Base-by-base conservation (phyloP, 345 rosid species). In the Noccaea caerulescens region DNA sequence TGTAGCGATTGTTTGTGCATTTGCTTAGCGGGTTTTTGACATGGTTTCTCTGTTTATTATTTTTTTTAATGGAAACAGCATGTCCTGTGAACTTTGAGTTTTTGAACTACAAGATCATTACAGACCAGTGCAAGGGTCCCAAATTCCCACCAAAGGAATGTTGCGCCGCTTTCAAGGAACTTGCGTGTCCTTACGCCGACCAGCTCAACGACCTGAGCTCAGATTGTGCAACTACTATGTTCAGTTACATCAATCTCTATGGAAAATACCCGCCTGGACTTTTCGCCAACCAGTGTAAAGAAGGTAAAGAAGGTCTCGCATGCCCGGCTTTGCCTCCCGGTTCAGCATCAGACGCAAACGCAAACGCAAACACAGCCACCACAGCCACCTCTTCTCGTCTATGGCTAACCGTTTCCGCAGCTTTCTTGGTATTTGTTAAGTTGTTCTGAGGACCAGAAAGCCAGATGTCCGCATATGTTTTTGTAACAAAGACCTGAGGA, bases 11-110 rank as follows among this genome's bases (percentile, higher is more conserved):
- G 34, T 55, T 43, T 51, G 32, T 0, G 43, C 8, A 6, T 47
- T 10, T 41, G 42, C 14, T 37, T 38, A 3, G 1, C 9, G 44
- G 27, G n/a, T 11, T 41, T 61, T 56, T 57, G 23, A n/a, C 18
- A 12, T 77, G 71, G 14, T 58, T 64, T 65, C 23, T 9, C 59
- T 6, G 58, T 43, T 49, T 43, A 9, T 36, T 16, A 30, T n/a
- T 33, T 14, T 8, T 14, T 18, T 4, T 11, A 2, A 56, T 47
- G 59, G 43, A 30, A 70, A 60, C 84, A 85, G 96, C 72, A 44
- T 89, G 96, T 76, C 70, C 87, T 0, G 85, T 85, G 67, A 85
- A 79, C 79, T 84, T 86, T 2, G 88, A 88, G 86, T 88, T 85
- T 58, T 44, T 69, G 76, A 73, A 88, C 77, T 86, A 88, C 76